Evolutionary conservation across 176 grass and related monocot genomes (phyloP), one percentile per base, ranked within the genome.

Genomic region (Carex littledalei): DNA sequence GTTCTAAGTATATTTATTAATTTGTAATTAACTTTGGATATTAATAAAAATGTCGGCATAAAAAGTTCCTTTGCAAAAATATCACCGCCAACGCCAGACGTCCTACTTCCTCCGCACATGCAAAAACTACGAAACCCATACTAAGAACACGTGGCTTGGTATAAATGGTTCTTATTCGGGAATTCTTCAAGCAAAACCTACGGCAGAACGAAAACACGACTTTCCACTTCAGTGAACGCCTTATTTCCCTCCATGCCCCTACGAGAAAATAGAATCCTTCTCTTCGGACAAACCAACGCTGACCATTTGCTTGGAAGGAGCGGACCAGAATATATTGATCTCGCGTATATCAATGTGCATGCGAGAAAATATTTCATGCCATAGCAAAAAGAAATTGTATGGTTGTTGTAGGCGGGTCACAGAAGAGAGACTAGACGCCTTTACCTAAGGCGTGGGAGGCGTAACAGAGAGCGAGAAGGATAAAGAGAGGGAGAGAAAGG

Each of bases 361-460:
- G 70, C 24, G 39, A 74, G 70, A 52, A 74, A 74, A 74, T 74
- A 71, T 71, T 71, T 10, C 0, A 13, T 14, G 6, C 18, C 17
- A 18, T n/a, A 71, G 31, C 45, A 49, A 50, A 74, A 74, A 8
- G 8, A 50, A 49, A 49, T 74, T 74, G 35, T 47, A 74, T 74
- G 70, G 70, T 49, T 74, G 41, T 22, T 74, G 70, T 43, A 49
- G 70, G 67, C 35, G 67, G 35, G 70, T 73, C 41, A 73, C 22
- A 74, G 41, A 50, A 74, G 70, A 21, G 41, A 47, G 39, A 21
- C 6, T 4, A 74, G 8, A 24, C 43, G 70, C 43, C n/a, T 74
- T 52, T 74, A 74, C 70, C 70, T 21, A 50, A 74, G 70, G 70
- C 70, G 70, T 74, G 16, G 67, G 70, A 52, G 70, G 70, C 70